Evolutionary conservation across 2,329 filamentous ascomycete genomes (phyloP).

Genomic region (Trichocomaceae sp.): DNA sequence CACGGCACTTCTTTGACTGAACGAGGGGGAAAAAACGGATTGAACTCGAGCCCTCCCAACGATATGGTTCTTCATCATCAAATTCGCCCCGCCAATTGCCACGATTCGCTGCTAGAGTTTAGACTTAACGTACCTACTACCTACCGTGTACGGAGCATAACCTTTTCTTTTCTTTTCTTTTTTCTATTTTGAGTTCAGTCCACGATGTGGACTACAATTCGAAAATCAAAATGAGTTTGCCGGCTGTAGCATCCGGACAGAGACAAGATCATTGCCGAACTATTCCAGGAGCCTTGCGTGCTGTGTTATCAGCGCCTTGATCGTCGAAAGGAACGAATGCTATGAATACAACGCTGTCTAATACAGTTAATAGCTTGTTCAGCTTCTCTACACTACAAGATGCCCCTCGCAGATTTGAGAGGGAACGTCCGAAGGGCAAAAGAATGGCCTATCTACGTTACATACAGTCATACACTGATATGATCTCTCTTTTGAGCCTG

Average conservation of each 20-base stretch:
- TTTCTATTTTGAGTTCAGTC: background rate
- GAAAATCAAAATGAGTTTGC: background rate
- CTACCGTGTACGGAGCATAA: background rate
- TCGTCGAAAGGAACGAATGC: background rate
- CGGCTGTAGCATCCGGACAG: background rate
- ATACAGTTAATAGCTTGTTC: background rate
- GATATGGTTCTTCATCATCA: slow-evolving; percentile 6
- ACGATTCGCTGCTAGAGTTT: slow-evolving; percentile 10
- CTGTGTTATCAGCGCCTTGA: slow-evolving; percentile 5
- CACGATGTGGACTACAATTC: slow-evolving; percentile 4
- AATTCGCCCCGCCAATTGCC: slow-evolving; percentile 3
- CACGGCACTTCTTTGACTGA: background rate
- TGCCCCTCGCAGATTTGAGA: slow-evolving; percentile 11
- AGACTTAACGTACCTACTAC: background rate
- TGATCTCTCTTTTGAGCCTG: slow-evolving; percentile 7
- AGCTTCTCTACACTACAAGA: slow-evolving; percentile 1
- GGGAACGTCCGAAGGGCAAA: background rate
- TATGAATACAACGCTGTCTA: background rate
- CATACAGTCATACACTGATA: too few relatives aligned
- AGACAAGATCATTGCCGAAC: background rate
- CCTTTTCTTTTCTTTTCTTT: too few relatives aligned
- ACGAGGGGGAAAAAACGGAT: too few relatives aligned
- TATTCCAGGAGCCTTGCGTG: slow-evolving; percentile 7
- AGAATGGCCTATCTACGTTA: slow-evolving; percentile 9
- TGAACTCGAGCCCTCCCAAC: slow-evolving; percentile 6